phyloP scores from a whole-genome alignment of 2,329 filamentous ascomycete genomes.

The Byssochlamys sp. region DNA sequence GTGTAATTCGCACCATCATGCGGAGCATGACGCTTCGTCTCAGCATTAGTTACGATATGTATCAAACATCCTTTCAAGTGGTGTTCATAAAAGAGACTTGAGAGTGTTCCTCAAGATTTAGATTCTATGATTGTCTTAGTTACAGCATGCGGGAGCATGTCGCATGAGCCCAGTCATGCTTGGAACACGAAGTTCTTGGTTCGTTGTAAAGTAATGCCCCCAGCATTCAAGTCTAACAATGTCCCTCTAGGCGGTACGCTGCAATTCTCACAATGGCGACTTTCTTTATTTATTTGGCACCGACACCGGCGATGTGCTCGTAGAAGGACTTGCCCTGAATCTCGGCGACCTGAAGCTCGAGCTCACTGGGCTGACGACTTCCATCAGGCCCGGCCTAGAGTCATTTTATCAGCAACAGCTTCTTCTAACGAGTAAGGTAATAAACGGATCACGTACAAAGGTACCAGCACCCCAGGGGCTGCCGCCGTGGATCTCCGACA shows the following conservation, averaged over 20 bases:
- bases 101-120: background rate
- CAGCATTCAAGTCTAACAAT: too few relatives aligned
- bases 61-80: background rate
- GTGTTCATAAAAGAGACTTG: background rate
- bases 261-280: too few relatives aligned
- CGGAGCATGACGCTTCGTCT: background rate
- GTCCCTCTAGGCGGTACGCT: too few relatives aligned
- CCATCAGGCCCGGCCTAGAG: background rate
- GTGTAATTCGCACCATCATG: background rate
- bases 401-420: background rate
- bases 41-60: background rate
- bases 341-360: background rate
- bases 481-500: conserved; percentile 75
- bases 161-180: too few relatives aligned
- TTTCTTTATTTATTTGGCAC: background rate
- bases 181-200: too few relatives aligned
- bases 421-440: background rate
- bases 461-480: conserved; percentile 90
- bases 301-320: background rate
- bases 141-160: too few relatives aligned
- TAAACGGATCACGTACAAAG: conserved; percentile 39
- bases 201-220: too few relatives aligned
- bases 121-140: too few relatives aligned
- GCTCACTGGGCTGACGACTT: background rate
- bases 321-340: background rate